Evolutionary conservation across 139 green algal genomes (phyloP).

Genomic region (Picochlorum sp.): DNA sequence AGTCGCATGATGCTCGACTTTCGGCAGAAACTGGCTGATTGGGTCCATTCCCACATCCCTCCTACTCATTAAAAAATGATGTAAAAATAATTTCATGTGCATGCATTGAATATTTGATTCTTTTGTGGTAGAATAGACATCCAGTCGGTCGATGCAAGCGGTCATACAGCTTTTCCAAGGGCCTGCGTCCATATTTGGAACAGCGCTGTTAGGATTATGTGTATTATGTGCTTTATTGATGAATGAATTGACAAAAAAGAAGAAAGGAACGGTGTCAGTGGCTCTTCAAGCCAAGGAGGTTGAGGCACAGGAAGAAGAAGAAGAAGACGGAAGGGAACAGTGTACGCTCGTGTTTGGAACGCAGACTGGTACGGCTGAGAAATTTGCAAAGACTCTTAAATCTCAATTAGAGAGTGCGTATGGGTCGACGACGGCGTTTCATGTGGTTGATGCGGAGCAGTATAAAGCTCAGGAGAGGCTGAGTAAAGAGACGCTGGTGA

Average conservation of each 20-base stretch:
- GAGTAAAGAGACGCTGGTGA: slow-evolving; percentile 56
- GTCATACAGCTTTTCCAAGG: not conserved
- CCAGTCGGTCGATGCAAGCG: not conserved
- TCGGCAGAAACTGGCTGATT: too few species aligned
- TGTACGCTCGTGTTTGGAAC: slow-evolving; percentile 52
- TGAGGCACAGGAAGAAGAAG: not conserved
- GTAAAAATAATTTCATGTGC: not conserved
- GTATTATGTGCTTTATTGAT: not conserved
- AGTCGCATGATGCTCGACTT: too few species aligned
- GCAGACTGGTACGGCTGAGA: slow-evolving; percentile 85
- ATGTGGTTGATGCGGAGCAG: slow-evolving; percentile 66
- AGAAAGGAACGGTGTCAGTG: not conserved
- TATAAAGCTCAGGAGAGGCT: slow-evolving; percentile 39
- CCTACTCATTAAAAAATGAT: not conserved
- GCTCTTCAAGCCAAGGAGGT: not conserved
- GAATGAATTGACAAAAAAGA: slow-evolving; percentile 5
- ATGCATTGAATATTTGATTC: not conserved
- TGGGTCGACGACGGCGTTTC: slow-evolving; percentile 40
- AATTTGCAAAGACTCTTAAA: slow-evolving; percentile 77
- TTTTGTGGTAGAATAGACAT: too few species aligned
- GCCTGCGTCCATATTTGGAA: not conserved
- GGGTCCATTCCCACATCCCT: too few species aligned
- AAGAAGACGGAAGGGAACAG: slow-evolving; percentile 3
- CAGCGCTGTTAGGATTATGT: not conserved
- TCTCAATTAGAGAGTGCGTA: slow-evolving; percentile 42